Percentiles rank a stretch among this genome's conserved stretches.
Conservation (phyloP, 1,284 basidiomycete genomes). For the Ceratobasidium sp. region DNA sequence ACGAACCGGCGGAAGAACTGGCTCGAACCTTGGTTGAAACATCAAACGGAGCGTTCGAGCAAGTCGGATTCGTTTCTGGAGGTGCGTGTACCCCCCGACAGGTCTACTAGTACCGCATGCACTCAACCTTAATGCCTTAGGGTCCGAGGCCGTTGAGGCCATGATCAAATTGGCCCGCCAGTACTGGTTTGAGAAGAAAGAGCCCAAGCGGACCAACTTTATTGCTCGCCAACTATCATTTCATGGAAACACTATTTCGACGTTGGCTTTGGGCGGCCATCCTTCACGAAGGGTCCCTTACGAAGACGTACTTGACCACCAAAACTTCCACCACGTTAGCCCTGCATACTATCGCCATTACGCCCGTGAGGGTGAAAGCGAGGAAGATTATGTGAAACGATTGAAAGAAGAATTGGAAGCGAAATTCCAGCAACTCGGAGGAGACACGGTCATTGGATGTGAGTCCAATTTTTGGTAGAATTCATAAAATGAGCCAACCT, state of each 20-base stretch:
- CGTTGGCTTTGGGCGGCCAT: slow-evolving; percentile 69
- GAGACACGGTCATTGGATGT: slow-evolving; percentile 80
- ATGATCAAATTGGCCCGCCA: slow-evolving; percentile 79
- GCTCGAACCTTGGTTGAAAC: slow-evolving; percentile 65
- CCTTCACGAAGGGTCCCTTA: slow-evolving; percentile 70
- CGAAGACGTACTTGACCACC: slow-evolving; percentile 63
- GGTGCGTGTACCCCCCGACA: slow-evolving; percentile 54
- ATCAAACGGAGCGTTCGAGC: slow-evolving; percentile 73
- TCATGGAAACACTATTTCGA: slow-evolving; percentile 81
- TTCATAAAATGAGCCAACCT: slow-evolving; percentile 6
- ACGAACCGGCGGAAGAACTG: slow-evolving; percentile 75
- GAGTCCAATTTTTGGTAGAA: slow-evolving; percentile 47
- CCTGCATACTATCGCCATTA: slow-evolving; percentile 85
- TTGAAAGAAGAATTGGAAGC: slow-evolving; percentile 78
- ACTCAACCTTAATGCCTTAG: slow-evolving; percentile 51
- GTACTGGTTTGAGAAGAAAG: slow-evolving; percentile 56
- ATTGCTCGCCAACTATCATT: slow-evolving; percentile 80
- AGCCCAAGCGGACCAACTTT: slow-evolving; percentile 72
- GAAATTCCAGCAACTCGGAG: slow-evolving; percentile 79
- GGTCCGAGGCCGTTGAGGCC: slow-evolving; percentile 83
- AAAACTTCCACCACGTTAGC: slow-evolving; percentile 77
- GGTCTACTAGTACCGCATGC: not conserved
- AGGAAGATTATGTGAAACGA: slow-evolving; percentile 76
- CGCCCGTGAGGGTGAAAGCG: slow-evolving; percentile 68
- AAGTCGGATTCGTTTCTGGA: slow-evolving; percentile 71